Base-by-base conservation (phyloP, 2,329 filamentous ascomycete genomes). In the Hypoxylon sp. region DNA sequence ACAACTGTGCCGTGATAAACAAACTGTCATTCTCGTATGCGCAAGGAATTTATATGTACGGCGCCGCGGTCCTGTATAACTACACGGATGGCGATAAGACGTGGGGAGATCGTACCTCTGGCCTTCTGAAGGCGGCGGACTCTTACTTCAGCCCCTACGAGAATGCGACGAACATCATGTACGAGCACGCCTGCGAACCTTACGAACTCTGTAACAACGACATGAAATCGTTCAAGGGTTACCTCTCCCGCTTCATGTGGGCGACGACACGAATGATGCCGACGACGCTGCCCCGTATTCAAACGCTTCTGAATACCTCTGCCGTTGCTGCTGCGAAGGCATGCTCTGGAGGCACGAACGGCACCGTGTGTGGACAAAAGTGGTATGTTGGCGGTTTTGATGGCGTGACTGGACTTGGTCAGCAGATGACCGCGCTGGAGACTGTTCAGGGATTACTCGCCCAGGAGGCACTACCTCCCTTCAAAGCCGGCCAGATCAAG, bases 171-270 rank as follows among this genome's bases (percentile, higher is more conserved):
- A 81, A 87, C 74, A 80, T 91, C 78, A 88, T 92, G 86, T 88
- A 83, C 74, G 90, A 93, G 78, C 82, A 82, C 48, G 86, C 87
- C n/a, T 93, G 90, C 80, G 90, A 93, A 77, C 79, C 78, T 3
- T 78, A 81, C 64, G 79, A 80, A 57, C 82, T 75, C 0, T 93
- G 91, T 78, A 86, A 88, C 75, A 82, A 80, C 53, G 90, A 92
- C 77, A 89, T 90, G 83, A 85, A 84, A 72, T 88, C 87, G 7
- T 91, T 90, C 84, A 93, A 93, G 79, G 89, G 84, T 46, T 90
- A 89, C 75, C 82, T 91, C 30, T 82, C 88, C 25, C 87, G 89
- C 60, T 90, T 89, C 80, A 86, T 91, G 81, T 90, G 85, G 79
- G 82, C 85, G 49, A 84, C 87, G 2, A 82, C 86, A 34, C 76